A percentile compares a stretch with the other conserved stretches of the same genome.
These are phyloP conservation scores for Candida morakotiae DNA, from an alignment of 805 yeast genomes.

Conservation along the genomic window DNA sequence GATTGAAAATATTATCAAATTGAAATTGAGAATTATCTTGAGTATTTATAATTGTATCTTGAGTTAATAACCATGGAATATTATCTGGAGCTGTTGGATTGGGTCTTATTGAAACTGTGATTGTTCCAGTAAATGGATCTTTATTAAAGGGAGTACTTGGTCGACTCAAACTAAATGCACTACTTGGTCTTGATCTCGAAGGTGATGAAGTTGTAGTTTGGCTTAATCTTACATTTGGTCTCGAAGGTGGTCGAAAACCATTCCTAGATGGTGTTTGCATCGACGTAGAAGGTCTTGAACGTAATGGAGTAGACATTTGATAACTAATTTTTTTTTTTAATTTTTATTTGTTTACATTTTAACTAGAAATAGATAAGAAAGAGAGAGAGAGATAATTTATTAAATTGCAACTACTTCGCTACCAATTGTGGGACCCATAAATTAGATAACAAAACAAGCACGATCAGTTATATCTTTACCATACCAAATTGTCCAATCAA, in stretches of 20 bases:
- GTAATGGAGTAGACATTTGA: constrained; percentile 18
- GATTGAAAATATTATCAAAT: constrained; percentile 77
- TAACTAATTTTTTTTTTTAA: neutral
- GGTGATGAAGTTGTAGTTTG: constrained; percentile 29
- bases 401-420: neutral
- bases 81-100: constrained; percentile 47
- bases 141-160: constrained; percentile 37
- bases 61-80: constrained; percentile 44
- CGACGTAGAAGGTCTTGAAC: constrained; percentile 22
- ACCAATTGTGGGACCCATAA: no score
- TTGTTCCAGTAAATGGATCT: constrained; percentile 62
- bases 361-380: constrained; percentile 1
- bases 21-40: constrained; percentile 59
- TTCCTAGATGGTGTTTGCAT: constrained; percentile 10
- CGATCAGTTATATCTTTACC: constrained; percentile 64
- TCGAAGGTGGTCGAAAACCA: constrained; percentile 17
- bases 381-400: neutral
- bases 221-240: constrained; percentile 14
- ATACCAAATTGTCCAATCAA: constrained; percentile 61
- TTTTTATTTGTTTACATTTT: constrained; percentile 1
- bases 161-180: constrained; percentile 29
- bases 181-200: constrained; percentile 28
- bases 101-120: constrained; percentile 74
- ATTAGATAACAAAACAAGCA: constrained; percentile 35
- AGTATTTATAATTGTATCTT: constrained; percentile 39